A percentile compares a stretch with the other conserved stretches of the same genome.
Conservation (phyloP, 495 filamentous ascomycete genomes). For the Aspergillus incahuasiensis region DNA sequence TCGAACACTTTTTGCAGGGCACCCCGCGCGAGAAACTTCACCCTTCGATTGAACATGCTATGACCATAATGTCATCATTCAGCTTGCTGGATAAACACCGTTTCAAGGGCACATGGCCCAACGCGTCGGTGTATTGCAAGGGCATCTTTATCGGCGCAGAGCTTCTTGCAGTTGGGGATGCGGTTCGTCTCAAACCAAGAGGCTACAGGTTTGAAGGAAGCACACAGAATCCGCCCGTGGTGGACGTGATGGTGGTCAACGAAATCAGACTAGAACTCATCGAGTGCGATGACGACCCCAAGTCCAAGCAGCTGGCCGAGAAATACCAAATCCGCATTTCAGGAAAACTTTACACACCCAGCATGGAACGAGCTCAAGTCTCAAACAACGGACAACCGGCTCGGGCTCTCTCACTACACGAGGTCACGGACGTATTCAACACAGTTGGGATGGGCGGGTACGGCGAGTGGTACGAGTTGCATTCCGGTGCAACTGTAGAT, state of each 20-base stretch:
- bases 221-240: slow-evolving; percentile 19
- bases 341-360: slow-evolving; percentile 47
- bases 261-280: slow-evolving; percentile 44
- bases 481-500: slow-evolving; percentile 31
- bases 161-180: slow-evolving; percentile 48
- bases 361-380: slow-evolving; percentile 24
- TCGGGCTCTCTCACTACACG: slow-evolving; percentile 26
- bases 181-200: slow-evolving; percentile 44
- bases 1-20: slow-evolving; percentile 40
- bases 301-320: slow-evolving; percentile 38
- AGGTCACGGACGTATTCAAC: slow-evolving; percentile 33
- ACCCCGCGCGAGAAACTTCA: slow-evolving; percentile 40
- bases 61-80: slow-evolving; percentile 50
- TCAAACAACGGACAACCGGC: slow-evolving; percentile 19
- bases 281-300: slow-evolving; percentile 41
- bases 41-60: slow-evolving; percentile 50
- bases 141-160: slow-evolving; percentile 57
- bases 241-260: slow-evolving; percentile 50
- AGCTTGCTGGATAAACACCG: slow-evolving; percentile 47
- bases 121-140: slow-evolving; percentile 44
- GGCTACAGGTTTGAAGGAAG: slow-evolving; percentile 14
- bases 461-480: slow-evolving; percentile 46
- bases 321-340: slow-evolving; percentile 36
- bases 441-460: slow-evolving; percentile 40
- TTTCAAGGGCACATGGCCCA: slow-evolving; percentile 52